Base-by-base conservation (phyloP, 2,329 filamentous ascomycete genomes). In the Pestalotiopsis sp. region DNA sequence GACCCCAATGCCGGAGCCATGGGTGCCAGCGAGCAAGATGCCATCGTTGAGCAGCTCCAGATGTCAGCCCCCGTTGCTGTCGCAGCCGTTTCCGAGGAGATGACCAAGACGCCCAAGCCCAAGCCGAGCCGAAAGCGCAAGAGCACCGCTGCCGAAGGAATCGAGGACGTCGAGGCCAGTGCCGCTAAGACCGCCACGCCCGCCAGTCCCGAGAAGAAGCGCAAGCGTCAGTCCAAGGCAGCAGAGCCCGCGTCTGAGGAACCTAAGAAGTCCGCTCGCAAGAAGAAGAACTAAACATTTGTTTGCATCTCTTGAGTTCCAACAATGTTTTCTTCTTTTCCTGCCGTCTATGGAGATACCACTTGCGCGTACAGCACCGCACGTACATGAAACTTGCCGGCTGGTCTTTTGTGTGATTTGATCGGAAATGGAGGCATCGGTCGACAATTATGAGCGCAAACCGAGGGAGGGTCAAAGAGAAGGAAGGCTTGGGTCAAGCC, bases 151-250 rank as follows among this genome's bases (percentile, higher is more conserved):
- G 81, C 81, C 40, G 84, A 83, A n/a, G 69, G 65, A 23, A 81
- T 83, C 17, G 81, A 82, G 66, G 83, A 83, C 74, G 72, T 80
- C 75, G 80, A 83, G 74, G 76, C 79, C 57, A 78, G 81, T 31
- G 76, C 75, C 36, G 74, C 72, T 76, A 78, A 79, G 75, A 79
- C 73, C 66, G 78, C 80, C 38, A 81, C 81, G 38, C 83, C 85
- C 31, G 83, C 83, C 68, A 89, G 86, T 78, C 87, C 88, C 38
- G 88, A 88, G 72, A 89, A 89, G 84, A 91, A 91, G 87, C 84
- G 88, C 73, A 86, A 90, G 80, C 82, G 89, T 69, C 81, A 83
- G 11, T 87, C 86, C 74, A 90, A 90, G 83, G 85, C 82, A 56
- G 81, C 81, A 36, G 86, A 88, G 69, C 78, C 81, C 68, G 80